Evolutionary conservation across 2,329 filamentous ascomycete genomes (phyloP), one percentile per base, ranked within the genome.

Genomic region (Bipolaris sorokiniana): DNA sequence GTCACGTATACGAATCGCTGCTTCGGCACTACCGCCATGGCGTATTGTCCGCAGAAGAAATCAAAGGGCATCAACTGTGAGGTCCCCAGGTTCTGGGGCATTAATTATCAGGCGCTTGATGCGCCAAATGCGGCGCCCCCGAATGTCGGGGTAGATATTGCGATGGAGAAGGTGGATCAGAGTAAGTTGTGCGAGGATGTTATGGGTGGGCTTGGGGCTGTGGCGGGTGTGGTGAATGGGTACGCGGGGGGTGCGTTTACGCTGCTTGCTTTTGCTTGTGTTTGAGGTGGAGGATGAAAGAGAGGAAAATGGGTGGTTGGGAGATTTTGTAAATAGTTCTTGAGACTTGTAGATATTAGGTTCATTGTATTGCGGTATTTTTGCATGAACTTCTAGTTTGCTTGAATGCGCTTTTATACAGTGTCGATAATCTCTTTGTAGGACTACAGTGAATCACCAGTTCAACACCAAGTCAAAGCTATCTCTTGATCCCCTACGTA

Each of bases 21-120:
- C 31, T 37, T 18, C 3, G 49, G 40, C 1, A 31, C n/a, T 5
- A 28, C 40, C 1, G 49, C 49, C 3, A 51, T 51, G 49, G 49
- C 49, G 1, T 51, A 37, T 7, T 51, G 49, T 11, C 49, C 49
- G 20, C 9, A n/a, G 10, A 45, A 22, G 15, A 28, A 28, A n/a
- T 15, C 7, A 1, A 13, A 28, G 5, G 53, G 60, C 18, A 57
- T 34, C 2, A 48, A 59, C 23, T 50, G 31, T 15, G 47, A 58
- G 46, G 55, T 51, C 0, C 51, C 44, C 9, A 37, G 20, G 31
- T 51, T 28, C 10, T 51, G 49, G 41, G 47, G 47, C 10, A 63
- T 51, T 9, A 58, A 61, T 41, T 65, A 58, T 38, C 51, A 63
- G 48, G 51, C 57, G 1, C 60, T 60, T n/a, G 48, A 51, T n/a